These are phyloP conservation scores for Penicillium parvum DNA, from an alignment of 495 filamentous ascomycete genomes.

Conservation along the genomic window DNA sequence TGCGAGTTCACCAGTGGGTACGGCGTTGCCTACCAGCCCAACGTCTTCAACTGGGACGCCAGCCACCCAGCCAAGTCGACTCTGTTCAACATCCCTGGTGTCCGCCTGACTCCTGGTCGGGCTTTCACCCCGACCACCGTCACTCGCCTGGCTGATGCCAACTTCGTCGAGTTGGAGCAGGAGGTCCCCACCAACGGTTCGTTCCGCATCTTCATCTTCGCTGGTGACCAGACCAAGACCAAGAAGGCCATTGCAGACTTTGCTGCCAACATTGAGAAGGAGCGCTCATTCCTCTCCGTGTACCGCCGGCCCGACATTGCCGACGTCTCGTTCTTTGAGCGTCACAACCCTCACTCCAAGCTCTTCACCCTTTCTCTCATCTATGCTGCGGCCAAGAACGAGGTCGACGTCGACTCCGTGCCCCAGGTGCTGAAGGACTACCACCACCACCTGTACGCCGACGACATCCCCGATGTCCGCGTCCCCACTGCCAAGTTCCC, in stretches of 20 bases:
- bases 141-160: slow-evolving; percentile 78
- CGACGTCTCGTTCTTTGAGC: slow-evolving; percentile 71
- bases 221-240: slow-evolving; percentile 58
- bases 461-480: slow-evolving; percentile 71
- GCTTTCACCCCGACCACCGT: slow-evolving; percentile 72
- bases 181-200: slow-evolving; percentile 82
- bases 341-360: slow-evolving; percentile 73
- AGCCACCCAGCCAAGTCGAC: slow-evolving; percentile 65
- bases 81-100: slow-evolving; percentile 59
- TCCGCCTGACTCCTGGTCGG: slow-evolving; percentile 61
- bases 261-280: slow-evolving; percentile 56
- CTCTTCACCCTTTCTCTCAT: slow-evolving; percentile 77
- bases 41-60: slow-evolving; percentile 67
- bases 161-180: slow-evolving; percentile 83
- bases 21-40: slow-evolving; percentile 58
- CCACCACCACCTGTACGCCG: slow-evolving; percentile 78
- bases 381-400: slow-evolving; percentile 58
- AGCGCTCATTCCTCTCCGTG: slow-evolving; percentile 62
- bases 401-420: slow-evolving; percentile 61
- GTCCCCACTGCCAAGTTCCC: slow-evolving; percentile 64
- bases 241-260: slow-evolving; percentile 63
- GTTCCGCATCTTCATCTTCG: slow-evolving; percentile 82
- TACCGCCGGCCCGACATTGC: slow-evolving; percentile 59
- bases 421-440: slow-evolving; percentile 69
- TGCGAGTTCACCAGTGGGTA: slow-evolving; percentile 66